Conservation (phyloP, 2,329 filamentous ascomycete genomes). For the Grosmannia clavigera region DNA sequence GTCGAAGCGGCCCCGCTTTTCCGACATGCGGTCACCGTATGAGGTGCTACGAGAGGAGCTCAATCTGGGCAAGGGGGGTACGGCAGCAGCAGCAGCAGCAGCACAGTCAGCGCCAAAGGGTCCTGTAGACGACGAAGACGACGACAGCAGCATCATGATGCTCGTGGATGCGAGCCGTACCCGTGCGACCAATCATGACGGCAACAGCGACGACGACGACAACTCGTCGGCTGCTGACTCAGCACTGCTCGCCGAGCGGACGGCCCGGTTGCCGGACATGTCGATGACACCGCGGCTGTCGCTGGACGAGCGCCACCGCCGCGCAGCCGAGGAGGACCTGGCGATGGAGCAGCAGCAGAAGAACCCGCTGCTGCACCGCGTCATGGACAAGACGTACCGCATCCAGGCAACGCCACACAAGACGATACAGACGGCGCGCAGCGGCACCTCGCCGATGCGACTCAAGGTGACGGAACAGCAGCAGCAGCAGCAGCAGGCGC, state of each 20-base stretch:
- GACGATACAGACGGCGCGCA: conserved; percentile 22
- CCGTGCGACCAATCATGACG: neutral
- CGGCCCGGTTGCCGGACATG: conserved; percentile 46
- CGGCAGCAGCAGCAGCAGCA: neutral
- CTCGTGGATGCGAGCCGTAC: neutral
- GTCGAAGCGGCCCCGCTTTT: conserved; percentile 39
- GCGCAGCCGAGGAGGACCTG: conserved; percentile 14
- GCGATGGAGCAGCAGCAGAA: conserved; percentile 28
- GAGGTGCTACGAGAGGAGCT: conserved; percentile 60
- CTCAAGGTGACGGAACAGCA: conserved; percentile 21
- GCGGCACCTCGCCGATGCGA: conserved; percentile 34
- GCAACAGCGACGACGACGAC: conserved; percentile 1
- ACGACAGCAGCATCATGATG: neutral
- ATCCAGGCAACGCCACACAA: conserved; percentile 83
- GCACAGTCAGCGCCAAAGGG: neutral
- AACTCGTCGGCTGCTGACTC: conserved; percentile 24
- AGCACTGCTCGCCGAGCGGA: conserved; percentile 38
- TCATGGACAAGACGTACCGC: conserved; percentile 94
- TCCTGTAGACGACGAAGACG: neutral
- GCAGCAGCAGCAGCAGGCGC: neutral
- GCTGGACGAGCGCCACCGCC: conserved; percentile 36
- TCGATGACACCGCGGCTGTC: conserved; percentile 50
- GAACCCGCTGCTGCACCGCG: conserved; percentile 75
- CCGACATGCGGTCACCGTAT: conserved; percentile 63
- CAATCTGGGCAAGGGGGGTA: conserved; percentile 17